A percentile compares a stretch with the other conserved stretches of the same genome.
phyloP scores from a whole-genome alignment of 352 stramenopile genomes.

The Pythium phragmitis region DNA sequence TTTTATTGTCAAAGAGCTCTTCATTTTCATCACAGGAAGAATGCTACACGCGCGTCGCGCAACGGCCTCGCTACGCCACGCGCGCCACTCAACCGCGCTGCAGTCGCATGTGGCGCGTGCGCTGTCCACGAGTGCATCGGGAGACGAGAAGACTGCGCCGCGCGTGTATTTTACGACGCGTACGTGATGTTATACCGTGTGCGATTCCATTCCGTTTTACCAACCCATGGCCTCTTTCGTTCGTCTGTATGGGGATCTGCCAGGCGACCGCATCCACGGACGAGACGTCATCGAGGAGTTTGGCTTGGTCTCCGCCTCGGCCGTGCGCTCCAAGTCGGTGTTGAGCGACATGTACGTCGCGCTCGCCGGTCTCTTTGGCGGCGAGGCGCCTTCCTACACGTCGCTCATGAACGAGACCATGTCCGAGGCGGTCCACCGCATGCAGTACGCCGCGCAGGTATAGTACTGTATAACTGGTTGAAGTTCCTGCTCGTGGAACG shows the following conservation, averaged over 20 bases:
- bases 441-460: conserved; percentile 69
- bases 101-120: background rate
- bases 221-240: background rate
- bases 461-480: background rate
- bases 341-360: conserved; percentile 83
- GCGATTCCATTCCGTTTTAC: background rate
- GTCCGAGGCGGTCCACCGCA: conserved; percentile 71
- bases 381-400: conserved; percentile 75
- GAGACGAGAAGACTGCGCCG: conserved; percentile 12
- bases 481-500: background rate
- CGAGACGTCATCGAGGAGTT: conserved; percentile 74
- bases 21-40: background rate
- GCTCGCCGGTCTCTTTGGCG: conserved; percentile 63
- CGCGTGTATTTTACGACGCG: conserved; percentile 72
- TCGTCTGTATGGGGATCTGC: background rate
- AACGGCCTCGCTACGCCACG: background rate
- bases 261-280: conserved; percentile 65
- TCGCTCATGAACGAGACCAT: conserved; percentile 84
- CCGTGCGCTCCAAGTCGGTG: conserved; percentile 81
- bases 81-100: background rate
- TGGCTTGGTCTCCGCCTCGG: conserved; percentile 69
- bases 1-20: background rate
- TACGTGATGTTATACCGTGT: conserved; percentile 10
- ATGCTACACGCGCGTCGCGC: conserved; percentile 10
- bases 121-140: conserved; percentile 5